Evolutionary conservation across 768 basidiomycete genomes (phyloP), one percentile per base, ranked within the genome.

Genomic region (Collybia nuda): DNA sequence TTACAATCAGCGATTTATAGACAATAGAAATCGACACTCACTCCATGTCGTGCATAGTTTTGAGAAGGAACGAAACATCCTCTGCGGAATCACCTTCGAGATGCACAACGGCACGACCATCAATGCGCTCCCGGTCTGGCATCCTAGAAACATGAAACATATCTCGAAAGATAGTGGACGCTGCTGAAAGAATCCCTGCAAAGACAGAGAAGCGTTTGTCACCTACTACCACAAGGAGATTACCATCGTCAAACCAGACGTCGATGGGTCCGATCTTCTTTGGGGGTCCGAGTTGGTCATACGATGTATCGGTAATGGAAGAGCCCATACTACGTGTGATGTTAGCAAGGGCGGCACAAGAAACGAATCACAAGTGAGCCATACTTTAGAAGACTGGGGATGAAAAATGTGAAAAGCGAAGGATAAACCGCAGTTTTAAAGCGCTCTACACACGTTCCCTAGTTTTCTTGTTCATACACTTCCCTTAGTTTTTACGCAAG

Each of bases 41-140:
- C 48, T 50, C 48, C 6, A 26, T 28, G 22, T 54, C 48, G 38
- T 54, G 53, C 3, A 54, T 19, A 5, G 48, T 28, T 29, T 37
- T 54, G 6, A 50, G 35, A 17, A 54, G 50, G 18, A 38, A 54
- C 4, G 53, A 40, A 2, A 54, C 11, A 7, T 54, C 53, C 9
- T 19, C 18, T 11, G 48, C 37, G 18, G 48, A 36, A 22, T 50
- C 48, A 26, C 24, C 24, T n/a, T 8, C 15, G 17, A 54, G 21
- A 11, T 3, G 15, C 23, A 47, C 46, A 40, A 28, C 21, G 4
- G 46, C 35, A 9, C 46, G 38, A 7, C 46, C 46, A 21, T 38
- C 46, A 39, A 24, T 18, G 6, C 5, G 9, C 21, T 32, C n/a
- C 7, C 11, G 19, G 9, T 35, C 29, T 1, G 24, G 3, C 14